These are phyloP conservation scores for Pseudogymnoascus sp. DNA, from an alignment of 2,329 filamentous ascomycete species.

Conservation along the genomic window DNA sequence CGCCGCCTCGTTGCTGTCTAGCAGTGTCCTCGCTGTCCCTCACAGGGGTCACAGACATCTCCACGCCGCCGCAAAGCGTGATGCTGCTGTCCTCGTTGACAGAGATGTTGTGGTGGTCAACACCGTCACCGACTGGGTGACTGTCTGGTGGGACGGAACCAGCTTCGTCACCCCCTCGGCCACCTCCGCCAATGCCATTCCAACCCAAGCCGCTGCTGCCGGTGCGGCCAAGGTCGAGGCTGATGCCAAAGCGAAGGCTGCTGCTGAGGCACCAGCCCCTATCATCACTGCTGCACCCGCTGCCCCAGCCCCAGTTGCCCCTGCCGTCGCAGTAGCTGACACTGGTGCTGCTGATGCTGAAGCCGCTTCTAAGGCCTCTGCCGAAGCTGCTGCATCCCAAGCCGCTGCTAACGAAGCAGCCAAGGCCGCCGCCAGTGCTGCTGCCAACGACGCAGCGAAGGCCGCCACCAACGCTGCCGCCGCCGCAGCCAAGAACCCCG, in stretches of 20 bases:
- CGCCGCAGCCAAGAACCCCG: not conserved
- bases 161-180: constrained; percentile 15
- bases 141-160: constrained; percentile 18
- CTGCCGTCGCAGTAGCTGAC: not conserved
- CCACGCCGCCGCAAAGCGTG: constrained; percentile 19
- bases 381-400: not conserved
- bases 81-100: constrained; percentile 17
- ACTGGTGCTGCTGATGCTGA: constrained; percentile 10
- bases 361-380: not conserved
- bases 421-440: not conserved
- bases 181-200: not conserved
- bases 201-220: not conserved
- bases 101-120: not conserved
- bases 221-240: constrained; percentile 13
- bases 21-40: constrained; percentile 21
- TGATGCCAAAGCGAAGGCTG: not conserved
- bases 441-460: not conserved
- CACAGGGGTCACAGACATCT: constrained; percentile 16
- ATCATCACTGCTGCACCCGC: constrained; percentile 12
- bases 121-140: constrained; percentile 16
- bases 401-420: not conserved
- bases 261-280: not conserved
- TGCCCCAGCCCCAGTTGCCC: not conserved
- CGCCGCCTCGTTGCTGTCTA: constrained; percentile 27
- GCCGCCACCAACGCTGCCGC: constrained; percentile 8